Evolutionary conservation across 1,284 basidiomycete genomes (phyloP).

Genomic region (Puccinia hordei): DNA sequence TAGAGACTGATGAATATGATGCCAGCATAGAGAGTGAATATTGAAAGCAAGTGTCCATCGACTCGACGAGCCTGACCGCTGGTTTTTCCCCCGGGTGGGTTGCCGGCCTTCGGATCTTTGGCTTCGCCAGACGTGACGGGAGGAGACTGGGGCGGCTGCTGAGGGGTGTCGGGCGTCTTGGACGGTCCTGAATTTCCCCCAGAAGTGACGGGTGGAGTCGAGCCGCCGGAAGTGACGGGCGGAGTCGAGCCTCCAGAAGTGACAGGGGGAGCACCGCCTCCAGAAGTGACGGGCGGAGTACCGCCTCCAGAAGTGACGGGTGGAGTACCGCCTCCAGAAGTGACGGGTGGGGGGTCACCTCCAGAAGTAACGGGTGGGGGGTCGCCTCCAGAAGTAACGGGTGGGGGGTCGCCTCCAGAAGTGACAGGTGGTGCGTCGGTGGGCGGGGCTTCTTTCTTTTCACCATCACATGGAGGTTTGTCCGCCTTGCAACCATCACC

Average conservation of each 20-base stretch:
- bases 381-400: conserved; percentile 20
- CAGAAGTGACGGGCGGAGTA: conserved; percentile 22
- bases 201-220: conserved; percentile 22
- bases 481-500: conserved; percentile 30
- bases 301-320: no score
- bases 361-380: conserved; percentile 19
- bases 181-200: neutral
- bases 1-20: neutral
- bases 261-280: conserved; percentile 10
- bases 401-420: no score
- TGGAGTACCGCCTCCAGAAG: neutral
- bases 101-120: neutral
- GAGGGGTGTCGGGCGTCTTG: neutral
- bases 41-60: neutral
- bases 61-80: neutral
- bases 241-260: conserved; percentile 27
- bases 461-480: neutral
- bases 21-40: neutral
- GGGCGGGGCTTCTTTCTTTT: conserved; percentile 6
- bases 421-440: no score
- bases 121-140: neutral
- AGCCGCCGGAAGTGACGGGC: conserved; percentile 13
- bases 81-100: conserved; percentile 2
- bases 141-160: neutral
- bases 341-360: no score